Evolutionary conservation across 2,329 filamentous ascomycete genomes (phyloP), one percentile per base, ranked within the genome.

Genomic region (Ambrosiella xylebori): DNA sequence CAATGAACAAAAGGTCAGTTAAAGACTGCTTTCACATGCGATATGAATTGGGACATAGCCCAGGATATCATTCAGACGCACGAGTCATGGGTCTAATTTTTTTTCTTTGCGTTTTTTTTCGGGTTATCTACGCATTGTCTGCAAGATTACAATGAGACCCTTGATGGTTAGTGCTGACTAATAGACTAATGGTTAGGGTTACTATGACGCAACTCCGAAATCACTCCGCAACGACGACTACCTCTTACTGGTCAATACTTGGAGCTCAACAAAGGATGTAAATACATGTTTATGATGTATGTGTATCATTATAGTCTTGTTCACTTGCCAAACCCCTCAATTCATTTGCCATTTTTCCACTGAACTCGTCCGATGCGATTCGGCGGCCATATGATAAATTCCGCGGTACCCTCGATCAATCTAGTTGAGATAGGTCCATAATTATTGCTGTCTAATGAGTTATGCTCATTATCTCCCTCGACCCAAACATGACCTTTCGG

Each of bases 401-500:
- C 80, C 17, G 90, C 81, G 65, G 77, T 82, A 0, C 90, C 90
- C 41, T 82, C 81, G 40, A 97, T 78, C 62, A 97, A 68, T 57
- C 79, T 80, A 62, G 80, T 80, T 27, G 86, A 85, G 53, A 94
- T 81, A 3, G 93, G 88, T 0, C 93, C 93, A 69, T 94, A 96
- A 11, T 81, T 81, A 70, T 95, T 95, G 69, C 89, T 95, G 71
- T 98, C 93, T 61, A 83, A 69, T 11, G 60, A 59, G 27, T 57
- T 56, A 39, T 58, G 35, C 17, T 53, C 55, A 13, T 61, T 88
- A 67, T 98, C 93, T 1, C 93, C 93, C 68, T 97, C 91, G 0
- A 98, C 81, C 93, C 93, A 98, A 36, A 97, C 77, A 72, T 97
- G 90, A 15, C 88, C 88, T 62, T 77, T 77, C 4, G 90, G 91